Evolutionary conservation across 805 yeast species (phyloP).

Genomic region (Trichomonascus vanleenenianus): DNA sequence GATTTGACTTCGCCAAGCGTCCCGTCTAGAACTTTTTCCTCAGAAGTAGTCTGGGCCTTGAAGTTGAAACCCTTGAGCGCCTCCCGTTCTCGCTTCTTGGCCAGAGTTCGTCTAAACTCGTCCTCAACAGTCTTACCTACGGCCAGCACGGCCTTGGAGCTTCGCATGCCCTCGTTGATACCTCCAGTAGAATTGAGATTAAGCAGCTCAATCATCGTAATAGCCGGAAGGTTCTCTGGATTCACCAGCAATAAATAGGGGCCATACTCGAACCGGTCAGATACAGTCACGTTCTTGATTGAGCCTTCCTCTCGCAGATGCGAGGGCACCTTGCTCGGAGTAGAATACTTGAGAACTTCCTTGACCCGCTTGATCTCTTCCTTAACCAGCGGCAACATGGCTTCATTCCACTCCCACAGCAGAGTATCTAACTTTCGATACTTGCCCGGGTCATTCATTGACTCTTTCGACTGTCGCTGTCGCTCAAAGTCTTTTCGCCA

Average conservation of each 20-base stretch:
- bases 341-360: conserved; percentile 29
- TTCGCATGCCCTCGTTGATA: conserved; percentile 66
- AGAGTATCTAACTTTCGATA: conserved; percentile 47
- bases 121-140: conserved; percentile 81
- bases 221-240: conserved; percentile 74
- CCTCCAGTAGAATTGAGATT: conserved; percentile 71
- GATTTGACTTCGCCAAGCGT: conserved; percentile 33
- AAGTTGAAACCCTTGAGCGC: conserved; percentile 47
- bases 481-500: conserved; percentile 78
- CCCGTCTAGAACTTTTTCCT: conserved; percentile 31
- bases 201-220: conserved; percentile 75
- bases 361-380: conserved; percentile 56
- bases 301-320: conserved; percentile 12
- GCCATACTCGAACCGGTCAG: conserved; percentile 44
- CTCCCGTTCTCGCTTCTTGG: conserved; percentile 20
- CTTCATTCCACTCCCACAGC: conserved; percentile 78
- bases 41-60: conserved; percentile 27
- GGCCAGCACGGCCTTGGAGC: conserved; percentile 70
- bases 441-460: conserved; percentile 35
- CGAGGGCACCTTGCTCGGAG: conserved; percentile 17
- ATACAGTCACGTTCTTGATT: conserved; percentile 11
- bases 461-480: conserved; percentile 9
- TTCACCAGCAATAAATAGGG: conserved; percentile 68
- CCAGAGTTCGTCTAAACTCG: conserved; percentile 45
- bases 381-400: conserved; percentile 60